Evolutionary conservation across 768 basidiomycete genomes (phyloP).

Genomic region (Sporobolomyces phaffii): DNA sequence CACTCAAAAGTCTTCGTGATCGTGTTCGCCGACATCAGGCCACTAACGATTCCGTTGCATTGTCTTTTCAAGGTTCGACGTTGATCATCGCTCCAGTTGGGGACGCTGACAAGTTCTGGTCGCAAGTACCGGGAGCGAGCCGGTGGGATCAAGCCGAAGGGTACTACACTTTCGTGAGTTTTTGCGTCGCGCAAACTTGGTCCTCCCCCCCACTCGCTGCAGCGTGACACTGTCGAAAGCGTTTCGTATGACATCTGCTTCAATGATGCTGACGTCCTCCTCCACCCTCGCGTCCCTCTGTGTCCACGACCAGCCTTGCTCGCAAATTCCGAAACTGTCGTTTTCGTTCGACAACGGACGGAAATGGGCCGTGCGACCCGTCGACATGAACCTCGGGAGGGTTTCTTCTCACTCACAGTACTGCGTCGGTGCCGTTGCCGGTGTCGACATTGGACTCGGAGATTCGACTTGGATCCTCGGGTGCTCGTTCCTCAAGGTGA

Average conservation of each 20-base stretch:
- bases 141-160: slow-evolving; percentile 13
- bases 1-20: too few relatives aligned
- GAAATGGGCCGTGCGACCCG: slow-evolving; percentile 10
- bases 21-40: too few relatives aligned
- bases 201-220: neutral
- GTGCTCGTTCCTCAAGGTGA: slow-evolving; percentile 13
- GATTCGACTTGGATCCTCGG: slow-evolving; percentile 22
- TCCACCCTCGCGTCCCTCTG: neutral
- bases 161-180: slow-evolving; percentile 25
- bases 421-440: slow-evolving; percentile 21
- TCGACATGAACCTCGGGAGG: slow-evolving; percentile 22
- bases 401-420: slow-evolving; percentile 1
- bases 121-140: slow-evolving; percentile 8
- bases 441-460: slow-evolving; percentile 12
- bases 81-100: slow-evolving; percentile 9
- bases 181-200: neutral
- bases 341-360: slow-evolving; percentile 19
- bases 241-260: too few relatives aligned
- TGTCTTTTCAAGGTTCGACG: slow-evolving; percentile 21
- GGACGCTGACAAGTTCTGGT: slow-evolving; percentile 21
- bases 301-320: slow-evolving; percentile 3
- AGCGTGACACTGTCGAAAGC: too few relatives aligned
- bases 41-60: too few relatives aligned
- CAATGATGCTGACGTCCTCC: too few relatives aligned
- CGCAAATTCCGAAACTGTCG: slow-evolving; percentile 4